phyloP scores from a whole-genome alignment of 129 eudicot genomes.

The Cynara cardunculus region DNA sequence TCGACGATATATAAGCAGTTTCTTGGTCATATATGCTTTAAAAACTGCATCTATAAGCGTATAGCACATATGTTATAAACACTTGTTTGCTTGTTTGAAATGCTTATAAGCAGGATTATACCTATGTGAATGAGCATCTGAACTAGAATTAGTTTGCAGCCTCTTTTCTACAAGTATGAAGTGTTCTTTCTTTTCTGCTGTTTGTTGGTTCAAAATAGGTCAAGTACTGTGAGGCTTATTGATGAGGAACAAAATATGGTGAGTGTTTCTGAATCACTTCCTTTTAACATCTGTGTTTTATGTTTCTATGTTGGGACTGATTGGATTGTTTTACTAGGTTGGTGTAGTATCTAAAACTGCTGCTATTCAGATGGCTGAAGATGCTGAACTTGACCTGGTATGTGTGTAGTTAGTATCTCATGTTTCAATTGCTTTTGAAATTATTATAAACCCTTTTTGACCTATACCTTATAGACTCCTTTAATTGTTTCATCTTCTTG shows the following conservation, averaged over 20 bases:
- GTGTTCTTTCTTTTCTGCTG: background rate
- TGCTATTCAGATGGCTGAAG: constrained; percentile 84
- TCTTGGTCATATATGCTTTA: background rate
- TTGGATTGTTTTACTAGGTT: constrained; percentile 43
- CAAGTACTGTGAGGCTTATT: constrained; percentile 79
- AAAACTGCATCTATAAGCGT: background rate
- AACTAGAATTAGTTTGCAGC: background rate
- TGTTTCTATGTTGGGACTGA: background rate
- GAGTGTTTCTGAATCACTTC: constrained; percentile 24
- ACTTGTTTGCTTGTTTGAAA: constrained; percentile 1
- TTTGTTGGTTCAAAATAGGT: constrained; percentile 45
- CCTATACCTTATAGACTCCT: background rate
- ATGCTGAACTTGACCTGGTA: constrained; percentile 90
- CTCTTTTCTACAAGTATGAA: background rate
- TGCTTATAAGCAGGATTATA: background rate
- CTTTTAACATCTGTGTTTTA: background rate
- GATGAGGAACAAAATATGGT: constrained; percentile 86
- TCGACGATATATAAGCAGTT: background rate
- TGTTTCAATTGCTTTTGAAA: background rate
- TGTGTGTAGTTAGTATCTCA: constrained; percentile 5
- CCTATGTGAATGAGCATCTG: background rate
- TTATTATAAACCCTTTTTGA: background rate
- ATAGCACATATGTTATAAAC: background rate
- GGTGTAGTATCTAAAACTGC: constrained; percentile 74
- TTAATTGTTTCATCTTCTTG: background rate